phyloP scores from a whole-genome alignment of 2,329 filamentous ascomycete genomes.

The Davidsoniella virescens region DNA sequence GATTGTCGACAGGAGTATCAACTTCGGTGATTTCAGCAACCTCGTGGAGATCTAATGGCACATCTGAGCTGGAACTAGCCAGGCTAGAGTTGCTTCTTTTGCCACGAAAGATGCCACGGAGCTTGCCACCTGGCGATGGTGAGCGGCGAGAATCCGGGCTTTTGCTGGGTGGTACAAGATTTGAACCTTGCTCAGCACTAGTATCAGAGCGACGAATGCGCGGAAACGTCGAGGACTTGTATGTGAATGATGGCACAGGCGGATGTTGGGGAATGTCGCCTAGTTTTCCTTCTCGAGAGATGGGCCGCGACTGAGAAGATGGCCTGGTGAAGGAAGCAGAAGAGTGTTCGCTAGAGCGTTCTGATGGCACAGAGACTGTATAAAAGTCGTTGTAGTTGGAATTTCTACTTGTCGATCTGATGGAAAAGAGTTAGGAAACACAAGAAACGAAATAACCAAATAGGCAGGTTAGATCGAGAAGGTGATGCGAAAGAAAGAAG shows the following conservation, averaged over 20 bases:
- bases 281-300: slow-evolving; percentile 1
- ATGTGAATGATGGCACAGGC: slow-evolving; percentile 4
- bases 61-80: slow-evolving; percentile 17
- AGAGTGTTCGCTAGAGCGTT: slow-evolving; percentile 4
- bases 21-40: neutral
- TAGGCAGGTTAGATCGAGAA: slow-evolving; percentile 15
- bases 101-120: slow-evolving; percentile 53
- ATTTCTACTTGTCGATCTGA: slow-evolving; percentile 4
- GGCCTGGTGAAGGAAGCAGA: slow-evolving; percentile 2
- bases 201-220: slow-evolving; percentile 5
- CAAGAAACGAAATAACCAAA: slow-evolving; percentile 13
- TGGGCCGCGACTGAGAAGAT: slow-evolving; percentile 3
- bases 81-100: slow-evolving; percentile 27
- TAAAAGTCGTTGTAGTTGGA: slow-evolving; percentile 6
- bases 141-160: slow-evolving; percentile 34
- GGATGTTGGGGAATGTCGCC: neutral
- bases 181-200: neutral
- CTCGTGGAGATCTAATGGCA: too few species aligned
- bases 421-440: slow-evolving; percentile 13
- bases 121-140: slow-evolving; percentile 52
- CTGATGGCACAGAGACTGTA: slow-evolving; percentile 9
- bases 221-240: slow-evolving; percentile 9
- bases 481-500: neutral
- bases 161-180: slow-evolving; percentile 26
- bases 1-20: neutral